These are phyloP conservation scores for Nicotiana otophora DNA, from an alignment of 257 asterid species.

Conservation along the genomic window DNA sequence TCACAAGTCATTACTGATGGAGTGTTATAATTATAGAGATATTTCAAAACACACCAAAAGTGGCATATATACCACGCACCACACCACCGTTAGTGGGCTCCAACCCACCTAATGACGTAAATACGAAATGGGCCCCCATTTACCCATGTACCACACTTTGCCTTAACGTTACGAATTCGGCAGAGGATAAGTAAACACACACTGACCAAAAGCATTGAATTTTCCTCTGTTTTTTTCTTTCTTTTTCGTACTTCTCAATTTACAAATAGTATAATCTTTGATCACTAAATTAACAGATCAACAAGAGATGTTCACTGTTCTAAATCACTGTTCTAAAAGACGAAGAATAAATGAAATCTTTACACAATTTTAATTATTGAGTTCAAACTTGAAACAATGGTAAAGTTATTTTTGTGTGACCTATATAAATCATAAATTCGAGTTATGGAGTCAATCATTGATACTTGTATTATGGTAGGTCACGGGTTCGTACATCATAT, in stretches of 20 bases:
- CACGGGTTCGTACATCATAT: too few species aligned
- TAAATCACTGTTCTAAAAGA: not conserved
- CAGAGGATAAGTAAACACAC: not conserved
- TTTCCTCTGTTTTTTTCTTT: not conserved
- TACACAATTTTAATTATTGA: too few species aligned
- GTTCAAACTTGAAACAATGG: too few species aligned
- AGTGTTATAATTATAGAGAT: slow-evolving; percentile 12
- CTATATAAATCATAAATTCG: too few species aligned
- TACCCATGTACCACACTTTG: not conserved
- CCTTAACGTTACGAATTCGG: slow-evolving; percentile 9
- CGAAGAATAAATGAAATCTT: too few species aligned
- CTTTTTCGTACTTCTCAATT: not conserved
- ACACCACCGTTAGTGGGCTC: slow-evolving; percentile 57
- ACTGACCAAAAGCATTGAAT: not conserved
- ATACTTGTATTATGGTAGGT: too few species aligned
- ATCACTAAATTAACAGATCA: not conserved
- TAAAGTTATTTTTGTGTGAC: too few species aligned
- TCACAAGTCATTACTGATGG: not conserved
- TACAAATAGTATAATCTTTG: not conserved
- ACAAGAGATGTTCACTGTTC: not conserved
- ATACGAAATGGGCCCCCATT: slow-evolving; percentile 30
- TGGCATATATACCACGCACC: slow-evolving; percentile 24
- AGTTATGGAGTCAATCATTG: too few species aligned
- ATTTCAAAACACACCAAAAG: slow-evolving; percentile 22
- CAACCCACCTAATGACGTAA: slow-evolving; percentile 45